These are phyloP conservation scores for Ceratocystis destructans DNA, from an alignment of 2,329 filamentous ascomycete species.

Conservation along the genomic window DNA sequence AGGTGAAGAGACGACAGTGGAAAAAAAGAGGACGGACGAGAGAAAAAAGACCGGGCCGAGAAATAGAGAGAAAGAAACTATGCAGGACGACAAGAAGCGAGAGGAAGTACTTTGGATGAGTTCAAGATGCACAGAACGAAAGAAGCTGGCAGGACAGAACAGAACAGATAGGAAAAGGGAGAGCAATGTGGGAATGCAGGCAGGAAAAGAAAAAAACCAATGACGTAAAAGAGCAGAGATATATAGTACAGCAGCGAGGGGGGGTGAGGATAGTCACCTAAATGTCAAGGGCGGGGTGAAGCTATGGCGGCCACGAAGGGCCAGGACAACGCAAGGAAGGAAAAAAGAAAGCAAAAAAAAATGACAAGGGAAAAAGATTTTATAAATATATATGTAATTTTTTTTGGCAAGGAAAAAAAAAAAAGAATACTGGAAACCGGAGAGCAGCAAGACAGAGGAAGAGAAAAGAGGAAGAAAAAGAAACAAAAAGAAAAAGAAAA, in stretches of 20 bases:
- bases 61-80: neutral
- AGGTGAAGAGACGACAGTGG: neutral
- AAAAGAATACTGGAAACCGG: neutral
- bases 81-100: neutral
- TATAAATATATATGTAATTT: neutral
- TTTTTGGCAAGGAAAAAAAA: neutral
- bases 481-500: neutral
- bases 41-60: neutral
- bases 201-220: neutral
- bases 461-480: neutral
- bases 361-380: neutral
- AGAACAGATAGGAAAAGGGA: neutral
- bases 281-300: constrained; percentile 1
- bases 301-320: neutral
- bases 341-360: neutral
- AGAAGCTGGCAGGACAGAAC: neutral
- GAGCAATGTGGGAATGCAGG: neutral
- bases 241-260: neutral
- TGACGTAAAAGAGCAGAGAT: neutral
- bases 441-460: neutral
- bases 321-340: neutral
- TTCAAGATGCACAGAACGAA: neutral
- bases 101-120: neutral
- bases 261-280: neutral
- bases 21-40: neutral